A percentile compares a stretch with the other conserved stretches of the same genome.
Conservation (phyloP, 139 green algal genomes). For the Chlorella sorokiniana region DNA sequence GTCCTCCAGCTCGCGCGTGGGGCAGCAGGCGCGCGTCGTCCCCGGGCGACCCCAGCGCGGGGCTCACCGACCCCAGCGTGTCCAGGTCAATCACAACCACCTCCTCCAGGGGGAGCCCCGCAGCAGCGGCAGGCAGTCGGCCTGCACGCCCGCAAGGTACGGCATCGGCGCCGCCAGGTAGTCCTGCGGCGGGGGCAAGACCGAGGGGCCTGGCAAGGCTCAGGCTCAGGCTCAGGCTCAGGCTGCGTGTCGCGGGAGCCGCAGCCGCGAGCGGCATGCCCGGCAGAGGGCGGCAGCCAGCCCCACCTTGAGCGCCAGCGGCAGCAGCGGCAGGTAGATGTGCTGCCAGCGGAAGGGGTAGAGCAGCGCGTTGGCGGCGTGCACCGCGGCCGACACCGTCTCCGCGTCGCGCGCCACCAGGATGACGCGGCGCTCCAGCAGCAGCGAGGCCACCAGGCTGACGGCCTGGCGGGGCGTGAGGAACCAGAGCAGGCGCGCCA, state of each 20-base stretch:
- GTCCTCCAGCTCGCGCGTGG: slow-evolving; percentile 55
- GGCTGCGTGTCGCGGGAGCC: too few species aligned
- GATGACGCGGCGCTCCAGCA: slow-evolving; percentile 82
- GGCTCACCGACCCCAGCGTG: slow-evolving; percentile 42
- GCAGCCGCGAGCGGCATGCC: too few species aligned
- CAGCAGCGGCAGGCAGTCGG: slow-evolving; percentile 60
- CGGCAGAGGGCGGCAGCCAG: neutral
- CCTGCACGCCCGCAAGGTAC: slow-evolving; percentile 78
- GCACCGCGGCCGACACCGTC: slow-evolving; percentile 68
- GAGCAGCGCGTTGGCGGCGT: slow-evolving; percentile 72
- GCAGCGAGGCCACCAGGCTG: slow-evolving; percentile 68
- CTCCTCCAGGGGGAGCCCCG: slow-evolving; percentile 65
- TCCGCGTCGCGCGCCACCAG: slow-evolving; percentile 64
- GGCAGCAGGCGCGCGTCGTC: slow-evolving; percentile 73
- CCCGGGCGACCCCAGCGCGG: slow-evolving; percentile 39
- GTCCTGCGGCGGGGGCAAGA: slow-evolving; percentile 47
- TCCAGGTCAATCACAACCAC: slow-evolving; percentile 70
- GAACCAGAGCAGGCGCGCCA: slow-evolving; percentile 75
- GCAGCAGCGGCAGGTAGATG: slow-evolving; percentile 83
- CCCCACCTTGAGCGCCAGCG: slow-evolving; percentile 50
- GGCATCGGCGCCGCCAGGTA: slow-evolving; percentile 84
- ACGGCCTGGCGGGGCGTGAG: slow-evolving; percentile 59
- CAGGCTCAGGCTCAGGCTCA: too few species aligned
- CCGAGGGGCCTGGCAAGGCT: neutral
- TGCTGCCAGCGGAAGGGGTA: slow-evolving; percentile 84